phyloP scores from a whole-genome alignment of 139 green algal species.

The Eudorina sp. region DNA sequence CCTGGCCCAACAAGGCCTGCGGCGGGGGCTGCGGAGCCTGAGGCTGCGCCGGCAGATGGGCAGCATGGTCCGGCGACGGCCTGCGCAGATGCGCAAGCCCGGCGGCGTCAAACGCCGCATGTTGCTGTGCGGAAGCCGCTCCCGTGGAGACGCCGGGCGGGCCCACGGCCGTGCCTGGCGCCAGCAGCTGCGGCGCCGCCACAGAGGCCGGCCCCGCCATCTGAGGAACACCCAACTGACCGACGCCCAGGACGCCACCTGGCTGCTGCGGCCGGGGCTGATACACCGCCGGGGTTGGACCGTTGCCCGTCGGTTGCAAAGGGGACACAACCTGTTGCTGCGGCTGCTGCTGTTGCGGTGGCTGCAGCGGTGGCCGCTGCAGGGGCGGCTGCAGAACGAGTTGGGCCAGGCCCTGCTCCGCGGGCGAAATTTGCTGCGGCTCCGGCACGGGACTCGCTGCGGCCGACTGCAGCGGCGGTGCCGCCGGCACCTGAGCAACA shows the following conservation, averaged over 20 bases:
- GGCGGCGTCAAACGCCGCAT: not conserved
- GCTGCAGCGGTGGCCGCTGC: not conserved
- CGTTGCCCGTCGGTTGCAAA: no score
- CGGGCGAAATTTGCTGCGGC: not conserved
- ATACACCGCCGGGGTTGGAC: no score
- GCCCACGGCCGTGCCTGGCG: not conserved
- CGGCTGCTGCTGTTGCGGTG: not conserved
- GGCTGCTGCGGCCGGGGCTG: no score
- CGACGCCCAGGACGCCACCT: not conserved
- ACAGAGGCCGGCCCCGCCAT: not conserved
- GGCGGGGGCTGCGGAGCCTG: not conserved
- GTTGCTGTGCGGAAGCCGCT: not conserved
- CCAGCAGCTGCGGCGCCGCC: not conserved
- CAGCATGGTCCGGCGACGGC: slow-evolving; percentile 2
- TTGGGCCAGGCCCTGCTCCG: slow-evolving; percentile 5
- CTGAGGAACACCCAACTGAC: not conserved
- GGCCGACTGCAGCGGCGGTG: not conserved
- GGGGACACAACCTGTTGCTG: no score
- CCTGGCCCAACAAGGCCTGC: not conserved
- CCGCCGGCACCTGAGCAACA: not conserved
- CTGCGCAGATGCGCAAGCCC: not conserved
- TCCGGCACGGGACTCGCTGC: not conserved
- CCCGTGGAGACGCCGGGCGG: not conserved
- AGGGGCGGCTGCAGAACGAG: not conserved
- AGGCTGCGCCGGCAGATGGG: not conserved